Percentiles rank a stretch among this genome's conserved stretches.
phyloP scores from a whole-genome alignment of 225 moss, liverwort and hornwort species.

The Lunularia cruciata region DNA sequence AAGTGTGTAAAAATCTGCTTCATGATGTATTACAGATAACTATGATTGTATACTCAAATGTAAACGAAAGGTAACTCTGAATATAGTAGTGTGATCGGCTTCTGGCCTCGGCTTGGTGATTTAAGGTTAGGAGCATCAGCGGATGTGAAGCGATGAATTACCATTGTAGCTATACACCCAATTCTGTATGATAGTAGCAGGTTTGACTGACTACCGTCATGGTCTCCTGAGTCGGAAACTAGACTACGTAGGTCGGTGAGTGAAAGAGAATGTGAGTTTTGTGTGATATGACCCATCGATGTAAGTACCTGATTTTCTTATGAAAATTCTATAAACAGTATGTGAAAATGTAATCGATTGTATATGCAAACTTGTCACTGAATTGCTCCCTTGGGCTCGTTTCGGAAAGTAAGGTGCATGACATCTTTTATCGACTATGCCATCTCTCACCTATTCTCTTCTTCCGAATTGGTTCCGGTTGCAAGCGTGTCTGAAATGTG shows the following conservation, averaged over 20 bases:
- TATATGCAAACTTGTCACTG: too few species aligned
- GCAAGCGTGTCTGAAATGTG: too few species aligned
- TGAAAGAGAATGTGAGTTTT: constrained; percentile 8
- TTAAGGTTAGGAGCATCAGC: not conserved
- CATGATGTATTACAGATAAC: constrained; percentile 20
- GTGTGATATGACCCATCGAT: constrained; percentile 20
- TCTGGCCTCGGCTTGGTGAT: not conserved
- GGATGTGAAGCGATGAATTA: not conserved
- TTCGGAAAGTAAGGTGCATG: too few species aligned
- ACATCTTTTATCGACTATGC: too few species aligned
- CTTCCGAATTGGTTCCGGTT: too few species aligned
- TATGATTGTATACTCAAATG: constrained; percentile 2
- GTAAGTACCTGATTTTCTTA: constrained; percentile 11
- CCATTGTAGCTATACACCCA: constrained; percentile 7
- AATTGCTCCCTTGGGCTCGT: too few species aligned
- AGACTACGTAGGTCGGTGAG: not conserved
- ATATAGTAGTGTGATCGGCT: constrained; percentile 10
- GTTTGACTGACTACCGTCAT: not conserved
- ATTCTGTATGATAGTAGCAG: not conserved
- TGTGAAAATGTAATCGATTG: not conserved
- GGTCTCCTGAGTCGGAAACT: not conserved
- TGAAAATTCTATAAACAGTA: not conserved
- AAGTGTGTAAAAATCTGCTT: constrained; percentile 14
- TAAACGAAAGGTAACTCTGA: not conserved
- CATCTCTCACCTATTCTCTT: too few species aligned